A percentile compares a stretch with the other conserved stretches of the same genome.
phyloP scores from a whole-genome alignment of 2,329 filamentous ascomycete species.

The Blastomyces parvus region DNA sequence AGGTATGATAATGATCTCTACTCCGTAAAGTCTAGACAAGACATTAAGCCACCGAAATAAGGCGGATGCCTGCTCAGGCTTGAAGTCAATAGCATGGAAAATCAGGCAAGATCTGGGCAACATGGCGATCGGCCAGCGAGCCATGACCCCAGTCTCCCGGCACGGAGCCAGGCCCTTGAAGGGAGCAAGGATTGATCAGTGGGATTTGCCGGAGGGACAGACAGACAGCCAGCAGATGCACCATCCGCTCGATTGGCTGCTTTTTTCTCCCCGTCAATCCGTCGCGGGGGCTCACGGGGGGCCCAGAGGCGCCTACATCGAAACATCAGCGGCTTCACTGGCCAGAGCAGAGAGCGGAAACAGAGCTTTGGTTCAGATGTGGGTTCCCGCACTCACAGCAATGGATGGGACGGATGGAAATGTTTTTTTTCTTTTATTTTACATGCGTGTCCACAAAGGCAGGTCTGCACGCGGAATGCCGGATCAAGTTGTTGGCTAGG shows the following conservation, averaged over 20 bases:
- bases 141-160: not conserved
- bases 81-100: not conserved
- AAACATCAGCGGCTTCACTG: not conserved
- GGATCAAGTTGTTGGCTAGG: not conserved
- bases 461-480: not conserved
- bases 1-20: not conserved
- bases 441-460: slow-evolving; percentile 1
- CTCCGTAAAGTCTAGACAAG: not conserved
- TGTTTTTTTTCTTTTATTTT: not conserved
- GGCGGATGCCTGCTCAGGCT: not conserved
- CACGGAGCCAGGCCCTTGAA: not conserved
- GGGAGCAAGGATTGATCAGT: not conserved
- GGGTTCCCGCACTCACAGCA: slow-evolving; percentile 1
- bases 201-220: slow-evolving; percentile 2
- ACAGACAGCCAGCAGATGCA: not conserved
- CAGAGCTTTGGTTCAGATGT: slow-evolving; percentile 4
- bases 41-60: not conserved
- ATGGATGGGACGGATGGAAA: not conserved
- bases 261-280: not conserved
- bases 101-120: not conserved
- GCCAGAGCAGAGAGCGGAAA: not conserved
- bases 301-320: not conserved
- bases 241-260: not conserved
- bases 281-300: not conserved
- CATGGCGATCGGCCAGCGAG: not conserved